phyloP scores from a whole-genome alignment of 192 early-diverging fungal species.

The Jimgerdemannia flammicorona region DNA sequence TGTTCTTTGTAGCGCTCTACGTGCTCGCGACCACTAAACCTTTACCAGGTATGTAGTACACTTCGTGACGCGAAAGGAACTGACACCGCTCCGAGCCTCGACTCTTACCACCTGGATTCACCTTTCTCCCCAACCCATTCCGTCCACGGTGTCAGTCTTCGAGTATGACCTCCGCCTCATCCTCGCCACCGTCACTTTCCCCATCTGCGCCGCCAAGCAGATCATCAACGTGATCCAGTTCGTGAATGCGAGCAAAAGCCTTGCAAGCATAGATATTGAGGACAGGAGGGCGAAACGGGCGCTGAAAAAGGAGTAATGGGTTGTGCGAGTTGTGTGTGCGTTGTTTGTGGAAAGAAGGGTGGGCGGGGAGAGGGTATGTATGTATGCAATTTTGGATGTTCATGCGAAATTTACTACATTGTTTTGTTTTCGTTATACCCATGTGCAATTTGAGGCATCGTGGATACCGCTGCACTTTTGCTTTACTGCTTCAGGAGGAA shows the following conservation, averaged over 20 bases:
- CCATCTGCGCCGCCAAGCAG: conserved; percentile 86
- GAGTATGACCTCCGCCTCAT: conserved; percentile 15
- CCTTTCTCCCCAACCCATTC: background rate
- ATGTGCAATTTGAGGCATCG: background rate
- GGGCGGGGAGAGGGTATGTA: too few relatives aligned
- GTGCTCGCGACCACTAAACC: conserved; percentile 32
- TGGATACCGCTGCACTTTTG: too few relatives aligned
- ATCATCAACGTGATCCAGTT: conserved; percentile 93
- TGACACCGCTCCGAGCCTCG: background rate
- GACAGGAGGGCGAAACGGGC: conserved; percentile 27
- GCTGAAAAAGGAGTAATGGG: background rate
- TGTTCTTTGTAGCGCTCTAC: conserved; percentile 90
- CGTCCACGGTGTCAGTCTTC: conserved; percentile 1
- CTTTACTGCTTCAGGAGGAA: too few relatives aligned
- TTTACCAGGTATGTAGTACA: conserved; percentile 19
- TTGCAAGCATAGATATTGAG: conserved; percentile 69
- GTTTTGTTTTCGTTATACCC: background rate
- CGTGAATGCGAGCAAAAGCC: conserved; percentile 72
- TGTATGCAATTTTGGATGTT: too few relatives aligned
- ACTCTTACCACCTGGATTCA: background rate
- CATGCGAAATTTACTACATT: too few relatives aligned
- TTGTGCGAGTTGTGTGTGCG: background rate
- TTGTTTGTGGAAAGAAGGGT: too few relatives aligned
- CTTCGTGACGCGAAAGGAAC: background rate
- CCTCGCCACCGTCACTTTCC: conserved; percentile 46